A percentile compares a stretch with the other conserved stretches of the same genome.
Evolutionary conservation across 305 asterid genomes (phyloP).

Genomic region (Plantago coronopus): DNA sequence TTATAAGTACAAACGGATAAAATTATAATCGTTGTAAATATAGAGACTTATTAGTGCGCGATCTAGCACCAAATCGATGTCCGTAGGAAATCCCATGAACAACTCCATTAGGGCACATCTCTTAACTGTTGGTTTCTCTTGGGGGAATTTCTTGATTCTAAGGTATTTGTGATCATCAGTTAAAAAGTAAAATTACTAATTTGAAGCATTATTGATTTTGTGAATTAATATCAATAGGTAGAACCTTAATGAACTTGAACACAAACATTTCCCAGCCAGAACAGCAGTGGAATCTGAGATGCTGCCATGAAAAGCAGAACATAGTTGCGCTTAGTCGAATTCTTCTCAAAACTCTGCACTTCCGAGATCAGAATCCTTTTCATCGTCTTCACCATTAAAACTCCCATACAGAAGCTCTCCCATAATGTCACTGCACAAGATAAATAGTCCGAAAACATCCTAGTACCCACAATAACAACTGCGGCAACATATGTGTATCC

Average conservation of each 20-base stretch:
- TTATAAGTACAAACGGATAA: too few relatives aligned
- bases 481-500: slow-evolving; percentile 47
- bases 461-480: slow-evolving; percentile 29
- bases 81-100: too few relatives aligned
- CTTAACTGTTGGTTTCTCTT: too few relatives aligned
- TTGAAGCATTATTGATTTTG: too few relatives aligned
- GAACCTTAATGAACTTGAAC: slow-evolving; percentile 20
- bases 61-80: too few relatives aligned
- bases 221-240: slow-evolving; percentile 1
- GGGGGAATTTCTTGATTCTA: too few relatives aligned
- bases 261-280: slow-evolving; percentile 46
- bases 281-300: slow-evolving; percentile 45
- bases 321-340: slow-evolving; percentile 40
- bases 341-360: slow-evolving; percentile 38
- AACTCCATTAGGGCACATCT: too few relatives aligned
- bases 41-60: too few relatives aligned
- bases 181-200: neutral
- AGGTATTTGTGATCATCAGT: too few relatives aligned
- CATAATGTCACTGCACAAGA: slow-evolving; percentile 29
- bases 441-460: slow-evolving; percentile 32
- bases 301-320: slow-evolving; percentile 43
- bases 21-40: too few relatives aligned
- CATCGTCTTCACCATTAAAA: slow-evolving; percentile 54
- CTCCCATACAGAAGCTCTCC: slow-evolving; percentile 52
- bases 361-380: slow-evolving; percentile 47